phyloP scores from a whole-genome alignment of 2,329 filamentous ascomycete species.

The Tolypocladium capitatum region DNA sequence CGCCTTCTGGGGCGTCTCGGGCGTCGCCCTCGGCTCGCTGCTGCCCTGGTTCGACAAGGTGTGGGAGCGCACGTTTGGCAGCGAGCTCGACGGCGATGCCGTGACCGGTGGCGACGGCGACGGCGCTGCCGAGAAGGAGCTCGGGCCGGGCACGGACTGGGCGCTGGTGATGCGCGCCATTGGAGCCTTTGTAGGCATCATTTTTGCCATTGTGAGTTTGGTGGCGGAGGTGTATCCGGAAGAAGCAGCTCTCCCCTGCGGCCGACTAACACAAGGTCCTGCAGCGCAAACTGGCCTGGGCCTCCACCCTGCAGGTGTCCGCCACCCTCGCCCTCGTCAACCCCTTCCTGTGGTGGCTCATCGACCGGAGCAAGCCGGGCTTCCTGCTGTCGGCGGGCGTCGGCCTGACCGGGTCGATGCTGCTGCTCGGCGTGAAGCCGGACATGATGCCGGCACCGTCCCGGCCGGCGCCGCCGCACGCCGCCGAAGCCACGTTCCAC shows the following conservation, averaged over 20 bases:
- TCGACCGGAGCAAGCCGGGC: slow-evolving; percentile 79
- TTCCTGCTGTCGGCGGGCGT: slow-evolving; percentile 67
- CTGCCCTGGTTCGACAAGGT: slow-evolving; percentile 74
- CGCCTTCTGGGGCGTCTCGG: slow-evolving; percentile 67
- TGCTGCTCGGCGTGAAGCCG: slow-evolving; percentile 64
- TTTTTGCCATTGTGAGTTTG: slow-evolving; percentile 60
- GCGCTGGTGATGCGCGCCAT: slow-evolving; percentile 46
- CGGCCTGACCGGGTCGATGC: slow-evolving; percentile 57
- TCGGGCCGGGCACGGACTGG: slow-evolving; percentile 53
- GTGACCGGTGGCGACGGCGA: slow-evolving; percentile 14
- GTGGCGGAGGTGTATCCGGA: too few relatives aligned
- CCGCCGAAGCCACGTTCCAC: slow-evolving; percentile 5
- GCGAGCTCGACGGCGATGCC: slow-evolving; percentile 18
- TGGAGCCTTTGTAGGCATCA: slow-evolving; percentile 47
- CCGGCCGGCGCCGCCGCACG: slow-evolving; percentile 18
- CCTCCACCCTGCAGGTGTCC: slow-evolving; percentile 87
- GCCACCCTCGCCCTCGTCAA: slow-evolving; percentile 82
- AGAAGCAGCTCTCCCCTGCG: background rate
- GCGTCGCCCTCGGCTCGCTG: slow-evolving; percentile 63
- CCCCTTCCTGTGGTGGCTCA: slow-evolving; percentile 88
- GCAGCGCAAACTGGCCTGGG: slow-evolving; percentile 81
- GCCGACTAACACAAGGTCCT: slow-evolving; percentile 3
- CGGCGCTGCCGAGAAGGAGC: slow-evolving; percentile 12
- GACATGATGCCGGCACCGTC: slow-evolving; percentile 62
- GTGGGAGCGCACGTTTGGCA: slow-evolving; percentile 45